phyloP scores from a whole-genome alignment of 108 stramenopile genomes.

The Cyclotella sp. region DNA sequence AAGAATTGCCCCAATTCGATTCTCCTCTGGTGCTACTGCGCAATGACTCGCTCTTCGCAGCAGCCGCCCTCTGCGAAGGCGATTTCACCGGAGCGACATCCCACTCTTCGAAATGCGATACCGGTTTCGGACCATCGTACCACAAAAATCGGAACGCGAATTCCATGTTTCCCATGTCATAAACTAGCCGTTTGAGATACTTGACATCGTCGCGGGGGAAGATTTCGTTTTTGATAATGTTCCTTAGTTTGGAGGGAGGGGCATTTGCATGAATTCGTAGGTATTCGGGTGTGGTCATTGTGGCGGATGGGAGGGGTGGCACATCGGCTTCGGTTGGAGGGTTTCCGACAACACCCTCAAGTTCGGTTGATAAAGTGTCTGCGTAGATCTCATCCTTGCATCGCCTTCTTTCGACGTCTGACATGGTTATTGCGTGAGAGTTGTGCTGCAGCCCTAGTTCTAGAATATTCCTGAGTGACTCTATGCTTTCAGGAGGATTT shows the following conservation, averaged over 20 bases:
- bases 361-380: background rate
- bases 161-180: slow-evolving; percentile 37
- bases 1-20: slow-evolving; percentile 4
- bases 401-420: background rate
- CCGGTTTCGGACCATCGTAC: slow-evolving; percentile 45
- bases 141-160: slow-evolving; percentile 47
- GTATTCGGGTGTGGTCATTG: slow-evolving; percentile 35
- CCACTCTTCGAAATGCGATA: background rate
- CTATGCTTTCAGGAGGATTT: too few relatives aligned
- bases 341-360: background rate
- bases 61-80: background rate
- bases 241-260: slow-evolving; percentile 27
- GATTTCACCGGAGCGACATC: background rate
- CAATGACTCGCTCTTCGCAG: background rate
- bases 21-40: slow-evolving; percentile 1
- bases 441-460: too few relatives aligned
- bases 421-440: too few relatives aligned
- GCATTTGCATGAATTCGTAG: slow-evolving; percentile 42
- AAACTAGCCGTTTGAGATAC: slow-evolving; percentile 34
- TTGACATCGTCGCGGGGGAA: slow-evolving; percentile 28
- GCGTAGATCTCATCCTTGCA: background rate
- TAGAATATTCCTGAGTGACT: too few relatives aligned
- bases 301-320: slow-evolving; percentile 6
- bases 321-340: background rate
- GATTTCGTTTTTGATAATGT: slow-evolving; percentile 38